Conservation (phyloP, 2,329 filamentous ascomycete species). For the Monilinia aucupariae region DNA sequence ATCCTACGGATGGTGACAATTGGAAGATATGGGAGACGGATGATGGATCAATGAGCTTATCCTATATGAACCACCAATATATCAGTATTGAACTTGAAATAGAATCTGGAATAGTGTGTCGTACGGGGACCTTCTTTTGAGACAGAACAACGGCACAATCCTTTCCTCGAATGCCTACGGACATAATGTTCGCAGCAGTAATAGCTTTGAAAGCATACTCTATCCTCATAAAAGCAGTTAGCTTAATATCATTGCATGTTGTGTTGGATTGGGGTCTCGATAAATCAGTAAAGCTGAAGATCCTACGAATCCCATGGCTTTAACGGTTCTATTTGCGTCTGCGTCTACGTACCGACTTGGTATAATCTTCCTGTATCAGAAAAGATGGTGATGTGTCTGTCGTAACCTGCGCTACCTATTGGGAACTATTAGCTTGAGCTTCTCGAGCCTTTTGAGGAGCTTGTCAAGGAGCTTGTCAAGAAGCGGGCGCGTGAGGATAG, state of each 20-base stretch:
- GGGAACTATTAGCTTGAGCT: conserved; percentile 27
- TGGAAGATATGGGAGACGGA: conserved; percentile 98
- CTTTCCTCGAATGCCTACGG: conserved; percentile 91
- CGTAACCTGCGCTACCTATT: conserved; percentile 80
- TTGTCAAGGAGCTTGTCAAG: conserved; percentile 13
- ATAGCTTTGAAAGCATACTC: conserved; percentile 99
- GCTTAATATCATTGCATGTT: conserved; percentile 1
- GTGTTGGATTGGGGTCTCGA: conserved; percentile 12
- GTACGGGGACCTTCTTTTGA: conserved; percentile 98
- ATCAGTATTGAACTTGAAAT: conserved; percentile 23
- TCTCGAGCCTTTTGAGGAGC: conserved; percentile 1
- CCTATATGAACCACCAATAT: conserved; percentile 47
- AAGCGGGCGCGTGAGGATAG: conserved; percentile 17
- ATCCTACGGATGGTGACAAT: conserved; percentile 91
- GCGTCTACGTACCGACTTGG: conserved; percentile 81
- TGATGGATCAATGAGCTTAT: conserved; percentile 96
- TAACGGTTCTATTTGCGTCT: conserved; percentile 14
- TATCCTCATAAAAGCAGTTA: conserved; percentile 38
- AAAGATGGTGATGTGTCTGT: conserved; percentile 99
- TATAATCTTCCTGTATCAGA: conserved; percentile 97
- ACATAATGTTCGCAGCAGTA: conserved; percentile 98
- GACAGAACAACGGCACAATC: conserved; percentile 94
- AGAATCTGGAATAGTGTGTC: conserved; percentile 37
- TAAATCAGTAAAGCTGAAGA: conserved; percentile 15
- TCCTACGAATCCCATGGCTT: conserved; percentile 18